A percentile compares a stretch with the other conserved stretches of the same genome.
These are phyloP conservation scores for Clonostachys byssicola DNA, from an alignment of 2,329 filamentous ascomycete species.

Conservation along the genomic window DNA sequence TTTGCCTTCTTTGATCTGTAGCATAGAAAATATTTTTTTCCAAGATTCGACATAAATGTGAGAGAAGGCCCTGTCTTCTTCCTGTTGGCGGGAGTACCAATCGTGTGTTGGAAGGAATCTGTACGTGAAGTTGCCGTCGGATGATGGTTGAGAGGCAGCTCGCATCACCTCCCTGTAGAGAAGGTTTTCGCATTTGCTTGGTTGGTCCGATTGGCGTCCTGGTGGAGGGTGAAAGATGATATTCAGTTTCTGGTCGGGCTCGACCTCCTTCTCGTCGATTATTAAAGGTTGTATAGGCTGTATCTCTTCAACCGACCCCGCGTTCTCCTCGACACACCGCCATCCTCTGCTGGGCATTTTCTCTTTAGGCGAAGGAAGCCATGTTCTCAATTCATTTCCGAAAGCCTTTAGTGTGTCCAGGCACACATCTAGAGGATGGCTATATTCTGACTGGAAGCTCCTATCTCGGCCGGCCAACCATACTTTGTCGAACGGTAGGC, in stretches of 20 bases:
- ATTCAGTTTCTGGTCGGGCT: no score
- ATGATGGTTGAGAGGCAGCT: not conserved
- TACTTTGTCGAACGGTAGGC: constrained; percentile 29
- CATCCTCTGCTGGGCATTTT: constrained; percentile 28
- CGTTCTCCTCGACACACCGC: constrained; percentile 18
- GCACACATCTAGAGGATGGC: constrained; percentile 35
- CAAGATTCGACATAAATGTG: constrained; percentile 42
- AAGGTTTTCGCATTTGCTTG: constrained; percentile 31
- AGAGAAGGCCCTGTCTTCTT: constrained; percentile 41
- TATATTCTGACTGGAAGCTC: constrained; percentile 12
- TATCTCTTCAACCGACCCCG: not conserved
- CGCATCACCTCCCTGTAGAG: constrained; percentile 29
- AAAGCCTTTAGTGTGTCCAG: constrained; percentile 27
- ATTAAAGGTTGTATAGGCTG: no score
- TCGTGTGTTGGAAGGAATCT: constrained; percentile 39
- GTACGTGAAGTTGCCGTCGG: constrained; percentile 18
- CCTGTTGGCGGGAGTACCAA: constrained; percentile 45
- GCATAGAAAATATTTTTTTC: constrained; percentile 28
- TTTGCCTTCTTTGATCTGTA: not conserved
- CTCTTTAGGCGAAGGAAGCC: constrained; percentile 25
- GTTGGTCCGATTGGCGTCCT: constrained; percentile 10
- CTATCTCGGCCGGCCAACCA: constrained; percentile 34
- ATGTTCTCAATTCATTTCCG: constrained; percentile 19
- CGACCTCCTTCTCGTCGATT: no score
- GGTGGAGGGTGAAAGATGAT: constrained; percentile 40